A percentile compares a stretch with the other conserved stretches of the same genome.
Evolutionary conservation across 2,329 filamentous ascomycete genomes (phyloP).

Genomic region (Setomelanomma holmii): DNA sequence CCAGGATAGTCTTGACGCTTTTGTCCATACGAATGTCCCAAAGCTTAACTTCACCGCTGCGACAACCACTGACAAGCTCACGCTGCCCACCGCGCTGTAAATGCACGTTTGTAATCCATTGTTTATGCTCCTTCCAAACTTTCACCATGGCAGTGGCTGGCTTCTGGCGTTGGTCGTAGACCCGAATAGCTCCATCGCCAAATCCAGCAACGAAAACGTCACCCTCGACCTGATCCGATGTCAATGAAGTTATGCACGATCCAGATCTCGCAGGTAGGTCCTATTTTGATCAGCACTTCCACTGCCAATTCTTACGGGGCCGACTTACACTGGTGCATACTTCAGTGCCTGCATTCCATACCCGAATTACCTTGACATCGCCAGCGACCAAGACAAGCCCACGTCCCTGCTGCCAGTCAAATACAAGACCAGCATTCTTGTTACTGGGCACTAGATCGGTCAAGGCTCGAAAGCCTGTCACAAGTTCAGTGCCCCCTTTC

Average conservation of each 20-base stretch:
- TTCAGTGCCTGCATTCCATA: slow-evolving; percentile 95
- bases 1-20: slow-evolving; percentile 74
- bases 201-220: slow-evolving; percentile 97
- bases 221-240: slow-evolving; percentile 96
- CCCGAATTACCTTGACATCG: slow-evolving; percentile 91
- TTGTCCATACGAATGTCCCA: slow-evolving; percentile 94
- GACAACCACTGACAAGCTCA: slow-evolving; percentile 87
- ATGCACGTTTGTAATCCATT: slow-evolving; percentile 96
- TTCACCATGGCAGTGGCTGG: slow-evolving; percentile 92
- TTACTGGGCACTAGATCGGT: slow-evolving; percentile 94
- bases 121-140: slow-evolving; percentile 94
- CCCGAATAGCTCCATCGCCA: slow-evolving; percentile 90
- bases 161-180: slow-evolving; percentile 87
- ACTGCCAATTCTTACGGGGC: background rate
- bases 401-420: slow-evolving; percentile 99
- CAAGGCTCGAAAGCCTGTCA: slow-evolving; percentile 88
- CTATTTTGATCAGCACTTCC: slow-evolving; percentile 44
- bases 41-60: slow-evolving; percentile 90
- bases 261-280: slow-evolving; percentile 95
- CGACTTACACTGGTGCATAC: slow-evolving; percentile 76
- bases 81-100: slow-evolving; percentile 95
- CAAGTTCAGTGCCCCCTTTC: slow-evolving; percentile 77
- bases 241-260: slow-evolving; percentile 93
- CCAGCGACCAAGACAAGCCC: slow-evolving; percentile 94
- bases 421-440: slow-evolving; percentile 92